Evolutionary conservation across 192 early-diverging fungal species (phyloP).

Genomic region (Dispira simplex): DNA sequence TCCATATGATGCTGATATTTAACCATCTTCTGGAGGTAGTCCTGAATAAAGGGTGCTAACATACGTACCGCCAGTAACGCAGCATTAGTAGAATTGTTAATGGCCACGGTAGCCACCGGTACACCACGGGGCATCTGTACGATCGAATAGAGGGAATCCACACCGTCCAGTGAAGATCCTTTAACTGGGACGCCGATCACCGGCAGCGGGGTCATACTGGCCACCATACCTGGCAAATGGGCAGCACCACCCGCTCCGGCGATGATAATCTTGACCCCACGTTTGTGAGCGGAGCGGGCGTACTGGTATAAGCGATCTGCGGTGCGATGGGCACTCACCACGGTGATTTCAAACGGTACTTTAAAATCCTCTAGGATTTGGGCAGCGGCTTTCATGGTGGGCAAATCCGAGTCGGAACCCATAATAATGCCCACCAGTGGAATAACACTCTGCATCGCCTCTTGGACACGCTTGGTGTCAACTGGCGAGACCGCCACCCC

Average conservation of each 20-base stretch:
- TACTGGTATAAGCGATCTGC: constrained; percentile 87
- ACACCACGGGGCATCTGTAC: constrained; percentile 99
- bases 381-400: constrained; percentile 83
- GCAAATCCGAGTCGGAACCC: constrained; percentile 97
- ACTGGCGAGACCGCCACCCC: constrained; percentile 16
- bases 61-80: constrained; percentile 88
- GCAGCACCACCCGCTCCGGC: constrained; percentile 98
- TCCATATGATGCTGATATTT: constrained; percentile 74
- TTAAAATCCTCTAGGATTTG: constrained; percentile 75
- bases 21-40: constrained; percentile 59
- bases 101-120: constrained; percentile 97
- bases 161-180: constrained; percentile 80
- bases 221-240: constrained; percentile 98
- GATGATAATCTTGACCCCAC: constrained; percentile 94
- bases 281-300: constrained; percentile 66
- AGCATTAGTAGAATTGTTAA: constrained; percentile 96
- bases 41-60: constrained; percentile 62
- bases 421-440: constrained; percentile 96
- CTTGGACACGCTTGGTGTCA: constrained; percentile 18
- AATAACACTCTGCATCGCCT: constrained; percentile 17
- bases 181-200: constrained; percentile 97
- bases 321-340: constrained; percentile 96
- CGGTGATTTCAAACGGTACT: constrained; percentile 91
- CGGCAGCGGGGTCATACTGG: constrained; percentile 89
- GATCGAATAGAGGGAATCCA: constrained; percentile 95